A percentile compares a stretch with the other conserved stretches of the same genome.
These are phyloP conservation scores for Dactylellina sp. DNA, from an alignment of 2,329 filamentous ascomycete species.

Conservation along the genomic window DNA sequence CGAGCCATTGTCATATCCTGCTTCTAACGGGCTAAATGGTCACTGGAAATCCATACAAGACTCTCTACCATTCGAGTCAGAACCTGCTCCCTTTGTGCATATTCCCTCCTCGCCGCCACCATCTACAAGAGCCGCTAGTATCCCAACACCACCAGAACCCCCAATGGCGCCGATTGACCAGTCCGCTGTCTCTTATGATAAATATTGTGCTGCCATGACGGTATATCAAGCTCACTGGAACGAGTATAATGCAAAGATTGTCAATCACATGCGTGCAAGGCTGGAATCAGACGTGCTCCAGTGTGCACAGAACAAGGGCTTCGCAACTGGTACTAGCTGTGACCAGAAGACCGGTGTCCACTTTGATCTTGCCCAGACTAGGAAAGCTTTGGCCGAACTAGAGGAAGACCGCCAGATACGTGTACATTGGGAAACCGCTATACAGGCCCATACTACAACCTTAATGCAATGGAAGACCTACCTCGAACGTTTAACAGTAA, in stretches of 20 bases:
- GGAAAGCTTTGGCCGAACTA: constrained; percentile 27
- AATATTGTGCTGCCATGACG: constrained; percentile 40
- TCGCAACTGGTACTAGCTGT: constrained; percentile 39
- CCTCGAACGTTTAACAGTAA: constrained; percentile 20
- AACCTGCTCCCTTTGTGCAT: constrained; percentile 21
- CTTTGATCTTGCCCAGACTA: constrained; percentile 35
- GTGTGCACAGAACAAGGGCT: constrained; percentile 50
- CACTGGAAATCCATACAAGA: constrained; percentile 38
- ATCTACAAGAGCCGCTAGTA: not conserved
- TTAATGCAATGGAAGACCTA: constrained; percentile 33
- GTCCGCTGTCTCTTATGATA: constrained; percentile 31
- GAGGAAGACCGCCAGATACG: constrained; percentile 47
- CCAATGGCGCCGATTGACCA: constrained; percentile 8
- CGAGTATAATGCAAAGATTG: constrained; percentile 50
- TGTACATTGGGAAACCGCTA: constrained; percentile 23
- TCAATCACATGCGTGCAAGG: constrained; percentile 42
- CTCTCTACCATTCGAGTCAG: constrained; percentile 43
- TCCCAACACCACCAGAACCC: constrained; percentile 25
- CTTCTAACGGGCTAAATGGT: constrained; percentile 31
- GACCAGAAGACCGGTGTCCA: constrained; percentile 24
- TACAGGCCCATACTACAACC: constrained; percentile 6
- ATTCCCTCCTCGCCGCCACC: constrained; percentile 19
- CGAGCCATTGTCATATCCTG: constrained; percentile 38
- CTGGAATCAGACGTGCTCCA: constrained; percentile 41
- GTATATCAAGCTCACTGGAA: constrained; percentile 55